These are phyloP conservation scores for Pouteria campechiana DNA, from an alignment of 179 eudicot species.

Conservation along the genomic window DNA sequence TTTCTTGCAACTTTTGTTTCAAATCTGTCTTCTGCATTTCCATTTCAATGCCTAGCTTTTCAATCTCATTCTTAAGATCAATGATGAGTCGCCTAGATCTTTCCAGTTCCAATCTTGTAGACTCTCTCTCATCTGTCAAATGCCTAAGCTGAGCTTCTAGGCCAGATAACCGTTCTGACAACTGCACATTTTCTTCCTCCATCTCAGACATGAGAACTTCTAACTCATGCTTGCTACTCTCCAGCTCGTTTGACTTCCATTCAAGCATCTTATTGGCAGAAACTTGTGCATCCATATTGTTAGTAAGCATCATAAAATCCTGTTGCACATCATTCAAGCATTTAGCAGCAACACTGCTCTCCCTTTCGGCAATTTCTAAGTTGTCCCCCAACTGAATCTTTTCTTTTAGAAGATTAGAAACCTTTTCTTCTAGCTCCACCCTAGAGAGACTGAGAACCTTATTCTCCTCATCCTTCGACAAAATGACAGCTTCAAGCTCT, in stretches of 20 bases:
- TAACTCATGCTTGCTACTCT: conserved; percentile 44
- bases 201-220: conserved; percentile 36
- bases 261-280: conserved; percentile 43
- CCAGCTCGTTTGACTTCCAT: conserved; percentile 36
- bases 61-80: conserved; percentile 46
- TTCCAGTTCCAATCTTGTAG: conserved; percentile 37
- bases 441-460: conserved; percentile 18
- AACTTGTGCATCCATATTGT: conserved; percentile 32
- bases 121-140: conserved; percentile 47
- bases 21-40: conserved; percentile 30
- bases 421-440: conserved; percentile 31
- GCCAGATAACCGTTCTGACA: conserved; percentile 45
- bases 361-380: conserved; percentile 24
- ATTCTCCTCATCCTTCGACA: conserved; percentile 28
- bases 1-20: conserved; percentile 34
- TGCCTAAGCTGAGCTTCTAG: conserved; percentile 45
- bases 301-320: conserved; percentile 26
- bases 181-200: conserved; percentile 52
- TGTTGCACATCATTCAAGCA: conserved; percentile 26
- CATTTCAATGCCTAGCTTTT: conserved; percentile 30
- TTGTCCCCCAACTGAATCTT: conserved; percentile 28
- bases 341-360: conserved; percentile 23
- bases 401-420: conserved; percentile 26
- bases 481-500: conserved; percentile 19
- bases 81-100: conserved; percentile 28